Evolutionary conservation across 495 filamentous ascomycete species (phyloP).

Genomic region (Penicillium soppii): DNA sequence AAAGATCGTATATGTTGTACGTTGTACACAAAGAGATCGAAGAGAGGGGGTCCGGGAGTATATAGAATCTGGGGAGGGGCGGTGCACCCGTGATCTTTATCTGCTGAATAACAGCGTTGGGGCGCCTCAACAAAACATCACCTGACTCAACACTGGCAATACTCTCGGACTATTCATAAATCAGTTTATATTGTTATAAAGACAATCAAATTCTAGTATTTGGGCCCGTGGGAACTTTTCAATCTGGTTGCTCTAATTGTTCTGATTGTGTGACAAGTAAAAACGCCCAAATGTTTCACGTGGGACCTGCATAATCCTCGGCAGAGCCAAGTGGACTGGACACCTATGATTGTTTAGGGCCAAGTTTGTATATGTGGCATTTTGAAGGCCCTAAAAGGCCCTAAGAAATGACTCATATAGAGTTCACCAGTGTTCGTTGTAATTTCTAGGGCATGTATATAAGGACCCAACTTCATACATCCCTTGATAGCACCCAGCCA

Average conservation of each 20-base stretch:
- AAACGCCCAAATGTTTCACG: background rate
- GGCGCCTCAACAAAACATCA: slow-evolving; percentile 13
- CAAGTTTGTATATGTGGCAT: too few species aligned
- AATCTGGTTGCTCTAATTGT: too few species aligned
- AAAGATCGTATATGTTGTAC: background rate
- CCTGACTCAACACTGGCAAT: slow-evolving; percentile 11
- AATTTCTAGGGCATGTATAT: too few species aligned
- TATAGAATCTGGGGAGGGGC: slow-evolving; percentile 1
- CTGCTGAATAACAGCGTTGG: slow-evolving; percentile 9
- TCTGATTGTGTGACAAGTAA: background rate
- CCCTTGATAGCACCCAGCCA: background rate
- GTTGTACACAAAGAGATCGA: background rate
- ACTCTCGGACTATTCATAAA: too few species aligned
- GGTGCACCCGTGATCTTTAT: background rate
- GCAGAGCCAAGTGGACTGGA: background rate
- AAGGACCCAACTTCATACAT: background rate
- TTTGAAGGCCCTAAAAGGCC: too few species aligned
- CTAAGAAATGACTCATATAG: background rate
- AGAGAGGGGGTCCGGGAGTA: slow-evolving; percentile 1
- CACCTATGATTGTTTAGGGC: too few species aligned
- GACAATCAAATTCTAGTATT: background rate
- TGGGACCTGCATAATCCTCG: slow-evolving; percentile 1
- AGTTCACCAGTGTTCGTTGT: background rate
- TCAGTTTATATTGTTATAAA: too few species aligned
- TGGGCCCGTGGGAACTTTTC: background rate